Evolutionary conservation across 2,329 filamentous ascomycete species (phyloP).

Genomic region (Claviceps quebecensis): DNA sequence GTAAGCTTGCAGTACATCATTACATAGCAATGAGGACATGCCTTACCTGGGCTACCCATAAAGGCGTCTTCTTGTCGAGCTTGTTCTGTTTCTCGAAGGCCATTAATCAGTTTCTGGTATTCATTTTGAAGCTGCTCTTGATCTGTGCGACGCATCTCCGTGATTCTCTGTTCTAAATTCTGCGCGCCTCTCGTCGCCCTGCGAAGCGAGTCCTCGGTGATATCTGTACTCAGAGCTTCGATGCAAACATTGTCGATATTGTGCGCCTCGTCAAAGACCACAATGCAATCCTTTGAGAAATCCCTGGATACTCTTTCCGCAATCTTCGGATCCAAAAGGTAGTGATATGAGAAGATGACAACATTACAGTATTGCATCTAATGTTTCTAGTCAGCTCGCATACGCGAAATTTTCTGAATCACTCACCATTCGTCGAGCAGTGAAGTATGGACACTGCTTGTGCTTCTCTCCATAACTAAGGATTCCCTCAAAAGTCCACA

Average conservation of each 20-base stretch:
- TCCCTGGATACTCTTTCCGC: slow-evolving; percentile 91
- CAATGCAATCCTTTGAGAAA: slow-evolving; percentile 93
- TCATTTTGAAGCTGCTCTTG: slow-evolving; percentile 89
- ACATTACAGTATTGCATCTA: slow-evolving; percentile 98
- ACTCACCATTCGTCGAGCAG: slow-evolving; percentile 78
- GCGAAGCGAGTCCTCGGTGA: slow-evolving; percentile 86
- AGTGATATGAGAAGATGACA: slow-evolving; percentile 99
- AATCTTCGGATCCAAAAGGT: slow-evolving; percentile 94
- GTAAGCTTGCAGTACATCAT: slow-evolving; percentile 9
- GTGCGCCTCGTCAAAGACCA: slow-evolving; percentile 97
- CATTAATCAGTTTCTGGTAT: slow-evolving; percentile 89
- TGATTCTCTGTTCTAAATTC: slow-evolving; percentile 81
- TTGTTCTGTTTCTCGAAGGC: slow-evolving; percentile 75
- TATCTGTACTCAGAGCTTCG: slow-evolving; percentile 88
- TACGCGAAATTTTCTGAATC: background rate
- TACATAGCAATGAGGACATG: background rate
- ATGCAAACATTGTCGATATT: slow-evolving; percentile 99
- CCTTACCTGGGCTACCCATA: slow-evolving; percentile 71
- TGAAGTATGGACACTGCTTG: slow-evolving; percentile 97
- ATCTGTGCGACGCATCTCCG: slow-evolving; percentile 91
- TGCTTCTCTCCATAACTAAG: slow-evolving; percentile 83
- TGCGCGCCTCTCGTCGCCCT: slow-evolving; percentile 83
- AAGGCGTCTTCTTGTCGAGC: slow-evolving; percentile 87
- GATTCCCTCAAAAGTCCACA: slow-evolving; percentile 88
- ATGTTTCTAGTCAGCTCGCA: slow-evolving; percentile 5